Base-by-base conservation (phyloP, 179 eudicot species). In the Pouteria campechiana region DNA sequence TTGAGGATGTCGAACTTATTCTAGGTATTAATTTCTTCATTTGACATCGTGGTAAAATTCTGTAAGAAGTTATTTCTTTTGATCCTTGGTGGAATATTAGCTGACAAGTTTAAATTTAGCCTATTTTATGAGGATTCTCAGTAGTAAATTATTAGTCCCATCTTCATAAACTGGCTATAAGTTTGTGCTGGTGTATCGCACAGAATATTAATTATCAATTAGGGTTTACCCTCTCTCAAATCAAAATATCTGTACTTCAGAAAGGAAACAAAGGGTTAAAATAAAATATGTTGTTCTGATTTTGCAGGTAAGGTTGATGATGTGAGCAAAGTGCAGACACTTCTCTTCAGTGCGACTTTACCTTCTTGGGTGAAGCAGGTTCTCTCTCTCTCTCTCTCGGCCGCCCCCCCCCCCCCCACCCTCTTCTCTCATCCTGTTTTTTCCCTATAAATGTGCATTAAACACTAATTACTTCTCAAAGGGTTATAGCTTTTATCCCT, bases 261-360 rank as follows among this genome's bases (percentile, higher is more conserved):
- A n/a, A n/a, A n/a, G n/a, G n/a, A n/a, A n/a, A n/a, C 20, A 18
- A 8, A 28, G 21, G 20, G 12, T 28, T 2, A 12, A 44, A 31
- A 10, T 38, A 13, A 60, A 28, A 20, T 24, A 17, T 37, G n/a
- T 1, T 9, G 12, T 29, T 45, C 33, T 3, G 7, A 3, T 13
- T 35, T 41, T 52, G 24, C 65, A 88, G 96, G 94, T 50, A 77
- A 88, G 72, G 96, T 88, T 27, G 81, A 84, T 20, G 98, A 90
- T 44, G 72, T 80, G 15, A 81, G 46, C 57, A 74, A 81, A 60
- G 98, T 90, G 40, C 98, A 90, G 50, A 90, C 98, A 11, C 78
- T 90, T 57, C 79, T 90, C 16, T 90, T 90, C 52, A 86, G 98
- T 68, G 98, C 98, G 31, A 90, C 98, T 44, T 64, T 90, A 46